Percentiles rank a stretch among this genome's conserved stretches.
These are phyloP conservation scores for Ceratocystis diversiconidia DNA, from an alignment of 2,329 filamentous ascomycete species.

Conservation along the genomic window DNA sequence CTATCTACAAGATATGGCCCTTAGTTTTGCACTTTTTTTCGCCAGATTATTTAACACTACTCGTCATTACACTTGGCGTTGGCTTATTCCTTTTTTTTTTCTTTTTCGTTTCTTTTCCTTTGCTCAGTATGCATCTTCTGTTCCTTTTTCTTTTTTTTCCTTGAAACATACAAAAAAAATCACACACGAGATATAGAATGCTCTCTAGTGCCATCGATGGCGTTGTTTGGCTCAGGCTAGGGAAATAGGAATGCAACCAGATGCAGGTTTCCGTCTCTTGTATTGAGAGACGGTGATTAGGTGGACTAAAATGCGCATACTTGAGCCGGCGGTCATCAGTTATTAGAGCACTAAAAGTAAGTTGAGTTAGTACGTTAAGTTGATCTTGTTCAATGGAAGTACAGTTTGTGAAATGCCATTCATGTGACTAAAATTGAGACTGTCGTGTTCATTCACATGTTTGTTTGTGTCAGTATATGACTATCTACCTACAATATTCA, in stretches of 20 bases:
- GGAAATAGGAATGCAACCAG: too few species aligned
- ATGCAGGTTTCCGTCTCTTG: too few species aligned
- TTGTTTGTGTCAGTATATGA: not conserved
- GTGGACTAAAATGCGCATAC: not conserved
- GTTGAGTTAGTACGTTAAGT: not conserved
- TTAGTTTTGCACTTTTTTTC: not conserved
- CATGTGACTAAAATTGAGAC: not conserved
- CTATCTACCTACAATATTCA: not conserved
- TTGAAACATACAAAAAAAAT: slow-evolving; percentile 3
- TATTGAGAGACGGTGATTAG: too few species aligned
- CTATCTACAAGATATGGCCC: not conserved
- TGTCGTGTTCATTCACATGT: not conserved
- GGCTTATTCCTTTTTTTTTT: slow-evolving; percentile 3
- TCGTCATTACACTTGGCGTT: slow-evolving; percentile 1
- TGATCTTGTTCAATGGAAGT: not conserved
- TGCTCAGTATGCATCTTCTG: not conserved
- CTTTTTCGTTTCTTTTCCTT: slow-evolving; percentile 3
- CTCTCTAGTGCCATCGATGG: not conserved
- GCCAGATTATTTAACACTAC: not conserved
- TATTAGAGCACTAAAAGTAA: slow-evolving; percentile 5
- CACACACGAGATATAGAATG: not conserved
- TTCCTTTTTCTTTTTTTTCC: not conserved
- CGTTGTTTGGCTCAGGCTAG: not conserved
- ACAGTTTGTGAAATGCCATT: not conserved
- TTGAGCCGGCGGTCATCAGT: not conserved